Evolutionary conservation across 352 stramenopile species (phyloP), one percentile per base, ranked within the genome.

Genomic region (Pythium apleroticum): DNA sequence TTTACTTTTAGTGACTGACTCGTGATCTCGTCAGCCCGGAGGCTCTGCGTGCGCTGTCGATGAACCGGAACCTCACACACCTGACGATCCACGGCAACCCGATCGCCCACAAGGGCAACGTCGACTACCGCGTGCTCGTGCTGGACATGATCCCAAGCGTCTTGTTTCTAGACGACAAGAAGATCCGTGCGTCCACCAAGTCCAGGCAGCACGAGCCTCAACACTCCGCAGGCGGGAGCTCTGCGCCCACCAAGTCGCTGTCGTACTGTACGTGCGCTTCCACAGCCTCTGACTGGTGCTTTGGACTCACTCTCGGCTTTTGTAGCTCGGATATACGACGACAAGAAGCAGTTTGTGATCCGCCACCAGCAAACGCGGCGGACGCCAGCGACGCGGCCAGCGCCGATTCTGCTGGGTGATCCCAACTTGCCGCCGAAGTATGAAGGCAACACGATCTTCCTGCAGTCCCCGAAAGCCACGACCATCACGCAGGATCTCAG

Each of bases 321-420:
- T 33, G 24, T 41, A 92, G 84, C 80, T 39, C 78, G 82, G 14
- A 71, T 93, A n/a, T 93, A 93, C 28, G 82, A 89, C 35, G 80
- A 91, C 52, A 93, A 89, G 59, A 91, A 93, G 52, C 74, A 89
- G 48, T 93, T 89, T 57, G 63, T 88, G 41, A 83, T 91, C 11
- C 74, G 73, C n/a, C 77, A 81, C 27, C 77, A 84, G 41, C 77
- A 85, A 33, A 77, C 59, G 17, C 68, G 73, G 11, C 57, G 66
- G 4, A 77, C 72, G n/a, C 68, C 72, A 30, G 80, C 73, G 19
- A 86, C 77, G 1, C 72, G 35, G 57, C 62, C 81, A 4, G 71
- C 70, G 6, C 57, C 74, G 15, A 63, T 84, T 17, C 52, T 87
- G 31, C 61, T 73, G 14, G 78, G 74, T 14, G 72, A 86, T 15